Evolutionary conservation across 805 yeast species (phyloP), one percentile per base, ranked within the genome.

Genomic region (Zygosaccharomyces kombuchaensis): DNA sequence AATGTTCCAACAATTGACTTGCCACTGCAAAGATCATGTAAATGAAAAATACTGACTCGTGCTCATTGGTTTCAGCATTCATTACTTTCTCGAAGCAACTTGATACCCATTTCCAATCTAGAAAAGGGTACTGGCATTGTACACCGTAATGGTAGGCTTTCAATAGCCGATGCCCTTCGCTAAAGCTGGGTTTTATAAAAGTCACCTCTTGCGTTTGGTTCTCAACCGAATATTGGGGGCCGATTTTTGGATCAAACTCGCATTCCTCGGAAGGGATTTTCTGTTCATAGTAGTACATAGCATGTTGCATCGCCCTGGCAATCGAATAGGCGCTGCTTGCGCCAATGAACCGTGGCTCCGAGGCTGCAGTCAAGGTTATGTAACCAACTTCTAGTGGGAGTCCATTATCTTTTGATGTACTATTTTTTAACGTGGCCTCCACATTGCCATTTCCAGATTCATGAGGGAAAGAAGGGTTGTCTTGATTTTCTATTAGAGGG

Each of bases 91-190:
- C 51, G 38, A 58, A 58, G 25, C 54, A 47, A 10, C 34, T n/a
- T 32, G 53, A 36, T 26, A 57, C 50, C 50, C 54, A 55, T 1
- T 46, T 35, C 69, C 68, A 62, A 31, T 65, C 67, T 12, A 66
- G 48, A 39, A 66, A 67, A 2, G 70, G 70, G 42, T 67, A 67
- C 44, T 65, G 69, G 30, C 59, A 57, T 13, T 67, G 71, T n/a
- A 62, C 67, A n/a, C 57, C 50, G 26, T 51, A 51, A 40, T 57
- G 50, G 42, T 64, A 67, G 2, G 59, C 55, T 13, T 49, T 37
- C 34, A 64, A 29, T 17, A 50, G 44, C 23, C 43, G 32, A 5
- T 36, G 38, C 1, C 62, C 63, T 21, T 48, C 48, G 2, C 32
- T 29, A 5, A 21, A 10, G 9, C 54, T 40, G 1, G 67, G 67